Evolutionary conservation across 140 eudicot species (phyloP).

Genomic region (Ambrosia hybrid): DNA sequence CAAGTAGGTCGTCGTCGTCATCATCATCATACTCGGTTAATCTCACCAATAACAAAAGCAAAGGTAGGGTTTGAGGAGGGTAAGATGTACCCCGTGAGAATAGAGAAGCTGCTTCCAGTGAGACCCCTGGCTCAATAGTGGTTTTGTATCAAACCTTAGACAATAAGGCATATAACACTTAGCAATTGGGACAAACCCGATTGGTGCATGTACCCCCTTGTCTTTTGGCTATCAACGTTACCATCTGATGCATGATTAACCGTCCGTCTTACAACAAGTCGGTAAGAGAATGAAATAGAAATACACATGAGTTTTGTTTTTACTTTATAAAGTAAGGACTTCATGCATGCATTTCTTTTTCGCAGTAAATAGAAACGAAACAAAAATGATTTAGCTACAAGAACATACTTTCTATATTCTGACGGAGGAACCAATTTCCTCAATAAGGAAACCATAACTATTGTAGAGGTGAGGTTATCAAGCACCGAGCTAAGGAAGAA

Average conservation of each 20-base stretch:
- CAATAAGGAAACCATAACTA: constrained; percentile 94
- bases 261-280: not conserved
- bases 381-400: not conserved
- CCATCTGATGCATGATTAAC: too few relatives aligned
- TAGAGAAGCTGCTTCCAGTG: too few relatives aligned
- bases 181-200: too few relatives aligned
- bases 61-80: too few relatives aligned
- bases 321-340: not conserved
- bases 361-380: constrained; percentile 1
- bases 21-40: too few relatives aligned
- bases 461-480: constrained; percentile 95
- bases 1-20: not conserved
- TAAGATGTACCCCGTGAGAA: too few relatives aligned
- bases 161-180: too few relatives aligned
- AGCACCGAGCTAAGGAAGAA: constrained; percentile 89
- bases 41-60: too few relatives aligned
- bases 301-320: not conserved
- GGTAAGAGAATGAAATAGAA: not conserved
- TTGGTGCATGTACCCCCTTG: too few relatives aligned
- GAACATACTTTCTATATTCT: constrained; percentile 87
- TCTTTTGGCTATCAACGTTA: too few relatives aligned
- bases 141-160: too few relatives aligned
- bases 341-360: not conserved
- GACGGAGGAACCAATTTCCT: constrained; percentile 93
- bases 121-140: too few relatives aligned